These are phyloP conservation scores for Arthrocladium fulminans DNA, from an alignment of 2,329 filamentous ascomycete species.

Conservation along the genomic window DNA sequence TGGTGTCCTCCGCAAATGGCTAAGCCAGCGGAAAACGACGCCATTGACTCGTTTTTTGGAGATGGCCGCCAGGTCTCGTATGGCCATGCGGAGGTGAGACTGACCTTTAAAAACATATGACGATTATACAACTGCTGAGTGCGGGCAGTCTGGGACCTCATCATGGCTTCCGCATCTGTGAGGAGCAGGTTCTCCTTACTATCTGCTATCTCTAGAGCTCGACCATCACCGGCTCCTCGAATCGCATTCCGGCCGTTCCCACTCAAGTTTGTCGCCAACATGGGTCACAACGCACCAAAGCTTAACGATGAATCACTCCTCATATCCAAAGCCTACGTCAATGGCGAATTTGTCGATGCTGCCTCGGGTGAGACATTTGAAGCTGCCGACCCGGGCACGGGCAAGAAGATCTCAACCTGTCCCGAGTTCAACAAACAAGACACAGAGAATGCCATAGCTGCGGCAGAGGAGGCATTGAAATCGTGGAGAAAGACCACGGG, in stretches of 20 bases:
- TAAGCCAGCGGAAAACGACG: neutral
- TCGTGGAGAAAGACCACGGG: constrained; percentile 53
- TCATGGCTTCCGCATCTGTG: constrained; percentile 2
- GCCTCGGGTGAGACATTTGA: constrained; percentile 87
- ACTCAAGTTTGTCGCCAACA: constrained; percentile 18
- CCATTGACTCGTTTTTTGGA: neutral
- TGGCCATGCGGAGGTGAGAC: neutral
- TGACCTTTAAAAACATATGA: constrained; percentile 2
- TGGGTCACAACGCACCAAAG: constrained; percentile 28
- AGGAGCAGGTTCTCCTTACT: constrained; percentile 7
- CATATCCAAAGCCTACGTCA: constrained; percentile 77
- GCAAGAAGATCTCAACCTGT: constrained; percentile 68
- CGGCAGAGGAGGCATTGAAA: constrained; percentile 64
- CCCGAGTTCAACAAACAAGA: constrained; percentile 73
- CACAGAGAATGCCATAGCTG: constrained; percentile 69
- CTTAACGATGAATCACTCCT: constrained; percentile 73
- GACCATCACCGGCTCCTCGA: constrained; percentile 2
- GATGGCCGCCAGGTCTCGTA: neutral
- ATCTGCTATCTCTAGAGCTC: constrained; percentile 3
- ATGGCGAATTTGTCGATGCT: constrained; percentile 84
- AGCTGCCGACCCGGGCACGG: constrained; percentile 76
- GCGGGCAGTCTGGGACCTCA: neutral
- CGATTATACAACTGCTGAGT: neutral
- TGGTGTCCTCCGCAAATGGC: neutral
- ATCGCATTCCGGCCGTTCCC: constrained; percentile 7